phyloP scores from a whole-genome alignment of 306 rosid species.

The Ceratonia siliqua region DNA sequence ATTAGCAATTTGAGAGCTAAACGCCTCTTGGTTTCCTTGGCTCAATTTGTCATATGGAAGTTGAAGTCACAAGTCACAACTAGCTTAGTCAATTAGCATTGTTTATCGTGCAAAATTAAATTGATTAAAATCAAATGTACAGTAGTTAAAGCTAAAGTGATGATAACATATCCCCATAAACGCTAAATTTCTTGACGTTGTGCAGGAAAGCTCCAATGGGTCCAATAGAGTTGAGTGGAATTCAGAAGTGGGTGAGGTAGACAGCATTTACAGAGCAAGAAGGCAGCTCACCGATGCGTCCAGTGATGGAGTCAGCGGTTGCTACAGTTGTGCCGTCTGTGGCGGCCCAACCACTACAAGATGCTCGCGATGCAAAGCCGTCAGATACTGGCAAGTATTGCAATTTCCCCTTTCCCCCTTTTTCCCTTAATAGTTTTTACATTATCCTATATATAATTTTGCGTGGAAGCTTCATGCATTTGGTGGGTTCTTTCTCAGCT shows the following conservation, averaged over 20 bases:
- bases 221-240: neutral
- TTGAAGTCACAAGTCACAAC: neutral
- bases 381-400: conserved; percentile 40
- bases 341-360: conserved; percentile 35
- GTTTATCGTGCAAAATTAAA: no score
- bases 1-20: neutral
- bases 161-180: neutral
- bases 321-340: conserved; percentile 31
- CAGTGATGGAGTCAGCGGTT: neutral
- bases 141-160: neutral
- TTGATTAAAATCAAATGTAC: no score
- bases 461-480: neutral
- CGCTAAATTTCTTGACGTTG: neutral
- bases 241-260: neutral
- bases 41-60: conserved; percentile 14
- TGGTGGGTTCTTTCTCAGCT: conserved; percentile 29
- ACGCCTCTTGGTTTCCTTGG: neutral
- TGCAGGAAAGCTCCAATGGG: conserved; percentile 19
- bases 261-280: no score
- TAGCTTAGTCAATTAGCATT: no score
- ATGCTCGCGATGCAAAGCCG: conserved; percentile 38
- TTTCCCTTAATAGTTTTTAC: neutral
- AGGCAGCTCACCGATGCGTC: neutral
- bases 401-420: neutral
- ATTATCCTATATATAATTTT: neutral